Conservation (phyloP, 192 early-diverging fungal genomes). For the Gonapodya sp. region DNA sequence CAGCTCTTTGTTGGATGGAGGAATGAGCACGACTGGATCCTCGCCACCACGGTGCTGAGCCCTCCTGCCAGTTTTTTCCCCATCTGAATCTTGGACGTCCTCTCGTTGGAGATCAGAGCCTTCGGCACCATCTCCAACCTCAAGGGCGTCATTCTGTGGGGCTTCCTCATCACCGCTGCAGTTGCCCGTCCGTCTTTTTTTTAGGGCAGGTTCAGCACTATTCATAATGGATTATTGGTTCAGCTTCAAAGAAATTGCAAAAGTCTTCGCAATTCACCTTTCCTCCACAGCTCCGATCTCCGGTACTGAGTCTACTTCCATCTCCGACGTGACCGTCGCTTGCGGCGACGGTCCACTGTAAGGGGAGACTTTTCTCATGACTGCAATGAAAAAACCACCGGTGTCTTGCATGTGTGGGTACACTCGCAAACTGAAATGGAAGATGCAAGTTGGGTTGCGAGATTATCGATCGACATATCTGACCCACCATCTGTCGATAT, state of each 20-base stretch:
- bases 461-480: neutral
- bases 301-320: conserved; percentile 9
- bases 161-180: conserved; percentile 14
- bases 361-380: conserved; percentile 78
- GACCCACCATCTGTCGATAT: conserved; percentile 33
- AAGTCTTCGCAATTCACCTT: neutral
- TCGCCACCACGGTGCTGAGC: conserved; percentile 34
- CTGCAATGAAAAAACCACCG: conserved; percentile 97
- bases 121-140: conserved; percentile 14
- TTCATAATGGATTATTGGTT: no score
- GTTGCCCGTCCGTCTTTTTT: conserved; percentile 2
- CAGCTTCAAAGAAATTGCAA: neutral
- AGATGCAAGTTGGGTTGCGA: neutral
- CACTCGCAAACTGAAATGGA: conserved; percentile 59
- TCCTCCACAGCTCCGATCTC: neutral
- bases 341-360: conserved; percentile 31
- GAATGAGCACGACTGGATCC: conserved; percentile 80
- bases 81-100: conserved; percentile 4
- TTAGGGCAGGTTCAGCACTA: neutral
- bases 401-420: conserved; percentile 92
- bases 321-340: neutral
- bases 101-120: conserved; percentile 2
- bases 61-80: conserved; percentile 13
- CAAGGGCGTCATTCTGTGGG: neutral
- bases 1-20: conserved; percentile 47